Percentiles rank a stretch among this genome's conserved stretches.
These are phyloP conservation scores for Ustilago trichophora DNA, from an alignment of 1,284 basidiomycete species.

Conservation along the genomic window DNA sequence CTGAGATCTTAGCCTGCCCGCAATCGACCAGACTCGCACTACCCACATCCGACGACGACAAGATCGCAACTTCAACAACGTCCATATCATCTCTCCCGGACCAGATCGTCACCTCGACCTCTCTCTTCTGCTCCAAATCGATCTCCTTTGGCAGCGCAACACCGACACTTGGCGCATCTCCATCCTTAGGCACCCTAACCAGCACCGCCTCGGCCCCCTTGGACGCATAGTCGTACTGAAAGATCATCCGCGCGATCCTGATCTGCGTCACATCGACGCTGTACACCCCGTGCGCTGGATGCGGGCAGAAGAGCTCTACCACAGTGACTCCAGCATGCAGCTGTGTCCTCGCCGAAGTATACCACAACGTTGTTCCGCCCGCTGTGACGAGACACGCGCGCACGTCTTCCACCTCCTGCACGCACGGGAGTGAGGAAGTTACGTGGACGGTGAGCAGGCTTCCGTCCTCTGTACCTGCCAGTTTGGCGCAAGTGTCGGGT, in stretches of 20 bases:
- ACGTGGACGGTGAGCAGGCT: conserved; percentile 42
- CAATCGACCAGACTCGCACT: conserved; percentile 10
- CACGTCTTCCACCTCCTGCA: conserved; percentile 54
- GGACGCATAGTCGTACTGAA: conserved; percentile 47
- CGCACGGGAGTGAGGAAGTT: conserved; percentile 23
- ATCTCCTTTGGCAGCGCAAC: conserved; percentile 40
- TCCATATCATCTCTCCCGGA: conserved; percentile 49
- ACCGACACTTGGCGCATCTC: conserved; percentile 35
- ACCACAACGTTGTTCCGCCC: conserved; percentile 52
- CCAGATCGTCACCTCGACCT: conserved; percentile 36
- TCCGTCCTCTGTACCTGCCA: conserved; percentile 48
- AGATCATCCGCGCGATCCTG: conserved; percentile 46
- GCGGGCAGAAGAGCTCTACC: conserved; percentile 46
- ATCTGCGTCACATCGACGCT: conserved; percentile 61
- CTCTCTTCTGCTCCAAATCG: conserved; percentile 45
- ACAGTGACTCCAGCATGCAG: conserved; percentile 42
- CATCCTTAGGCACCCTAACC: conserved; percentile 57
- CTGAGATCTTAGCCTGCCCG: not conserved
- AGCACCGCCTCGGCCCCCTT: conserved; percentile 9
- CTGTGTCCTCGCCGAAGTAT: conserved; percentile 31
- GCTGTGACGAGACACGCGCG: conserved; percentile 50
- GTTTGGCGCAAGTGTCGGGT: conserved; percentile 2
- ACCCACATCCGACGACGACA: conserved; percentile 15
- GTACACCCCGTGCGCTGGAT: conserved; percentile 50
- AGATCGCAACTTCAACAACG: conserved; percentile 31